Evolutionary conservation across 371 early-diverging fungal genomes (phyloP).

Genomic region (Saksenaea oblongispora): DNA sequence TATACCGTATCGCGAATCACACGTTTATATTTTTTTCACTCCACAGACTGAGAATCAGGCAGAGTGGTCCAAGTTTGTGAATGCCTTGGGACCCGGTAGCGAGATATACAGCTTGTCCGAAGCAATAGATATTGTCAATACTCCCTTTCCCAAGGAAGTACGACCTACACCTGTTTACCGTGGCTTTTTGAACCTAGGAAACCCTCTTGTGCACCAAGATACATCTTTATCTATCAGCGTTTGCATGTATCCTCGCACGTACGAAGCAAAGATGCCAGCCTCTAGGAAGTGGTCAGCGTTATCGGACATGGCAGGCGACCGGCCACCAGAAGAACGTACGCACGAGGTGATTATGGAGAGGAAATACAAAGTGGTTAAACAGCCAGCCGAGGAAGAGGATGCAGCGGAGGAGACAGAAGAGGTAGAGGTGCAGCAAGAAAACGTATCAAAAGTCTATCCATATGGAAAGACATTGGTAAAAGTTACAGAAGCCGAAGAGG

Average conservation of each 20-base stretch:
- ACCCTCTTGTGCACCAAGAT: constrained; percentile 33
- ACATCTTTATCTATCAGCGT: constrained; percentile 53
- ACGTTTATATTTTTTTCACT: no score
- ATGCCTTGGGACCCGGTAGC: constrained; percentile 15
- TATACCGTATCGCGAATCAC: background rate
- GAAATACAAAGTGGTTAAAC: constrained; percentile 36
- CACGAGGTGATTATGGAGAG: constrained; percentile 49
- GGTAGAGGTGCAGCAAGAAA: constrained; percentile 40
- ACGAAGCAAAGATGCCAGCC: constrained; percentile 46
- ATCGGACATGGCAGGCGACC: constrained; percentile 34
- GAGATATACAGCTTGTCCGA: constrained; percentile 43
- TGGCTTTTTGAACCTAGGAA: constrained; percentile 58
- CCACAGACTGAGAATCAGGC: constrained; percentile 18
- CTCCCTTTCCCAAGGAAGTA: constrained; percentile 56
- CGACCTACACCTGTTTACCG: constrained; percentile 59
- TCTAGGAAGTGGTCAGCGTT: constrained; percentile 64
- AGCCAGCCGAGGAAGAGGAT: constrained; percentile 21
- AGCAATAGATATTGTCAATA: constrained; percentile 46
- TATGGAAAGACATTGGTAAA: constrained; percentile 74
- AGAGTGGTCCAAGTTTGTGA: constrained; percentile 17
- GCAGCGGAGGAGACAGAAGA: constrained; percentile 12
- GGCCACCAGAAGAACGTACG: constrained; percentile 20
- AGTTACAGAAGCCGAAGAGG: constrained; percentile 60
- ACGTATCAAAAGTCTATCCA: constrained; percentile 63
- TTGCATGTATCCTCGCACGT: constrained; percentile 60